Evolutionary conservation across 177 flowering plant genomes (phyloP).

Genomic region (Vitis hybrid): DNA sequence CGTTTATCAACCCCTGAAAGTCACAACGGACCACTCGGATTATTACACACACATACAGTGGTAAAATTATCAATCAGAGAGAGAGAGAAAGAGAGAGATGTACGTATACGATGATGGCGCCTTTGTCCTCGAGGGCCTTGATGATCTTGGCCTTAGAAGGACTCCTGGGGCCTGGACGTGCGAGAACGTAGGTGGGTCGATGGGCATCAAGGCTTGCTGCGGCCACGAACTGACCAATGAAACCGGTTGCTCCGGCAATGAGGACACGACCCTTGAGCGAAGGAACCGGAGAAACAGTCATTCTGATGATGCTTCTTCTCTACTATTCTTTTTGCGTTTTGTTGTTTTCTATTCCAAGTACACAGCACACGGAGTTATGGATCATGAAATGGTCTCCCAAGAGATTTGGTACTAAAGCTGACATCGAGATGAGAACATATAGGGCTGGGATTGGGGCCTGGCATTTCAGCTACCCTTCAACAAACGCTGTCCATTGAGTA

Average conservation of each 20-base stretch:
- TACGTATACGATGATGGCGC: constrained; percentile 54
- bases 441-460: not conserved
- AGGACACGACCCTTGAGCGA: constrained; percentile 31
- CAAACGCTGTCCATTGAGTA: not conserved
- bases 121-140: constrained; percentile 44
- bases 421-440: not conserved
- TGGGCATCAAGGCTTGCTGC: constrained; percentile 53
- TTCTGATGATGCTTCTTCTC: constrained; percentile 3
- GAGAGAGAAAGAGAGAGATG: not conserved
- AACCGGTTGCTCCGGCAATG: constrained; percentile 64
- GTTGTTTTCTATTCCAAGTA: no score
- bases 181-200: constrained; percentile 46
- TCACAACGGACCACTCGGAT: no score
- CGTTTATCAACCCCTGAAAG: constrained; percentile 49
- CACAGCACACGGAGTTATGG: no score
- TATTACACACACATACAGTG: not conserved
- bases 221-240: constrained; percentile 58
- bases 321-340: no score
- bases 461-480: constrained; percentile 1
- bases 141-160: constrained; percentile 34
- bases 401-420: no score
- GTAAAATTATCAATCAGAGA: not conserved
- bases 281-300: constrained; percentile 2
- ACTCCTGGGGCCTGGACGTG: constrained; percentile 19
- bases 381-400: no score